Conservation (phyloP, 106 monocot genomes). For the Allium fistulosum region DNA sequence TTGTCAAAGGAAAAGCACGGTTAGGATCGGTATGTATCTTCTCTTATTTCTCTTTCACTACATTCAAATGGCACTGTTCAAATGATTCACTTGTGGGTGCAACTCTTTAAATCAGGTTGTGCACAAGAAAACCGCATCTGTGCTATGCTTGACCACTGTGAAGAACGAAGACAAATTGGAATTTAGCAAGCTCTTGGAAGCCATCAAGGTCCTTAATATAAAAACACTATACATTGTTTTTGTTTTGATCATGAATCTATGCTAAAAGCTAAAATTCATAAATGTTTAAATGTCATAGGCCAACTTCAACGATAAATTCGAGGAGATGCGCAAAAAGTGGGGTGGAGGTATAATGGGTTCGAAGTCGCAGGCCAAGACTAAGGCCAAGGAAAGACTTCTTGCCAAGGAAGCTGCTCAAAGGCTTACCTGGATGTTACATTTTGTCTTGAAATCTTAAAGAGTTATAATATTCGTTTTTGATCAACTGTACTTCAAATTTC, state of each 20-base stretch:
- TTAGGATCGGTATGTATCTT: slow-evolving; percentile 38
- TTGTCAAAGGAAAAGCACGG: slow-evolving; percentile 78
- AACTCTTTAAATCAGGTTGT: slow-evolving; percentile 25
- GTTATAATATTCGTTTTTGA: too few relatives aligned
- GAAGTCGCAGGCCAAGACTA: slow-evolving; percentile 51
- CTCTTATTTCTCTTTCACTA: too few relatives aligned
- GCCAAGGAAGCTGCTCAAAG: slow-evolving; percentile 61
- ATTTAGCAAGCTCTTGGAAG: slow-evolving; percentile 27
- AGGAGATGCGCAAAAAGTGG: slow-evolving; percentile 58
- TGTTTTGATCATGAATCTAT: too few relatives aligned
- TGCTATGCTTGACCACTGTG: slow-evolving; percentile 19
- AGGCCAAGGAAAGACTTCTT: slow-evolving; percentile 41
- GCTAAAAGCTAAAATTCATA: too few relatives aligned
- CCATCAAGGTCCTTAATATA: slow-evolving; percentile 16
- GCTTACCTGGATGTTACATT: slow-evolving; percentile 40
- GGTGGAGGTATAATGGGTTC: slow-evolving; percentile 57
- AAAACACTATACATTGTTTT: neutral
- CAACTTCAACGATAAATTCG: slow-evolving; percentile 54
- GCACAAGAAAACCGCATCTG: slow-evolving; percentile 41
- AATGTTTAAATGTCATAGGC: too few relatives aligned
- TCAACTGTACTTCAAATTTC: too few relatives aligned
- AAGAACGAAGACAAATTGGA: slow-evolving; percentile 27
- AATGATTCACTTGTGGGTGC: too few relatives aligned
- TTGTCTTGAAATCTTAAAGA: too few relatives aligned
- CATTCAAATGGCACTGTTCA: too few relatives aligned